These are phyloP conservation scores for Erigeron canadensis DNA, from an alignment of 129 eudicot genomes.

Conservation along the genomic window DNA sequence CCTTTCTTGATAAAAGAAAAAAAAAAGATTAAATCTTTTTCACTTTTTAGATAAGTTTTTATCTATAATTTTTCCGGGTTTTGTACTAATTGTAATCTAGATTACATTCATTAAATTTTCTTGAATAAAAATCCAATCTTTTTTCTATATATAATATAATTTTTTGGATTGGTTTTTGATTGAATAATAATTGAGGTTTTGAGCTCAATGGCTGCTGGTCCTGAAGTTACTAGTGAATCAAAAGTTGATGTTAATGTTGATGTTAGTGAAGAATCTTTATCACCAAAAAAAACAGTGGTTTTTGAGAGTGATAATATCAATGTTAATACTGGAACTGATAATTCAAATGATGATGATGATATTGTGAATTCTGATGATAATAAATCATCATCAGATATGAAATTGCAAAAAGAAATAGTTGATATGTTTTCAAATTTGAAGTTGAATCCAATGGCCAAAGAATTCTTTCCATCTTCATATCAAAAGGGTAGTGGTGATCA, in stretches of 20 bases:
- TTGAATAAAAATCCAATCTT: conserved; percentile 22
- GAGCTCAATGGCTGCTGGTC: conserved; percentile 77
- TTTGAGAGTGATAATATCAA: background rate
- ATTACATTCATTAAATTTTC: conserved; percentile 11
- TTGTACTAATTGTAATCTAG: background rate
- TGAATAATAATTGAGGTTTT: conserved; percentile 23
- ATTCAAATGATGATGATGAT: conserved; percentile 23
- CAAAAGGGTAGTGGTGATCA: background rate
- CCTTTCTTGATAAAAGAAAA: conserved; percentile 8
- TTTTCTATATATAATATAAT: background rate
- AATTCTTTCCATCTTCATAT: conserved; percentile 76
- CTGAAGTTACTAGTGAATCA: conserved; percentile 51
- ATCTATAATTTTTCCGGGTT: background rate
- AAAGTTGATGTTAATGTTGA: conserved; percentile 26
- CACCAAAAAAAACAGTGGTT: conserved; percentile 9
- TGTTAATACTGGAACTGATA: conserved; percentile 25
- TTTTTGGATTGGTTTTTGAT: conserved; percentile 18
- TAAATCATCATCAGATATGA: conserved; percentile 62
- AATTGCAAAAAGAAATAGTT: conserved; percentile 59
- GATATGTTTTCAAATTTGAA: conserved; percentile 74
- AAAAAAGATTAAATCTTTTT: conserved; percentile 14
- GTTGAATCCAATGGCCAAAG: conserved; percentile 89
- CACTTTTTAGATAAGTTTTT: conserved; percentile 3
- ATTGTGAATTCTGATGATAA: conserved; percentile 23
- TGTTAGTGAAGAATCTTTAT: conserved; percentile 38